A percentile compares a stretch with the other conserved stretches of the same genome.
Conservation (phyloP, 2,329 filamentous ascomycete species). For the Xylariaceae sp. region DNA sequence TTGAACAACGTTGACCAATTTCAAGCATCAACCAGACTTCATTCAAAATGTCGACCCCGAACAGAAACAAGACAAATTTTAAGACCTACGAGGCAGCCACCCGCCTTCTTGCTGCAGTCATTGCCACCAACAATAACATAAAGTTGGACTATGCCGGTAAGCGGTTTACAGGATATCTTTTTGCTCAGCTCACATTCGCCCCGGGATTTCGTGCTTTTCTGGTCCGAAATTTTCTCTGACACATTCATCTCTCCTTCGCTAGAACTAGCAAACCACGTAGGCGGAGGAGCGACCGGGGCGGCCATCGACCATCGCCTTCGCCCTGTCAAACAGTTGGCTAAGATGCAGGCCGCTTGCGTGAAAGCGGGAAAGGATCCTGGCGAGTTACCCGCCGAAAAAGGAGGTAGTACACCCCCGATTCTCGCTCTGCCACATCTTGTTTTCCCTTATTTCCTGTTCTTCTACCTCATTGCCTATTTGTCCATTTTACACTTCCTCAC, state of each 20-base stretch:
- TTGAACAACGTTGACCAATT: neutral
- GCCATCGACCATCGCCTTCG: constrained; percentile 39
- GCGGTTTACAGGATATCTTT: constrained; percentile 25
- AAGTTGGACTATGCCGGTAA: constrained; percentile 61
- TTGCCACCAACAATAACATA: constrained; percentile 48
- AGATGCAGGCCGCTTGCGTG: constrained; percentile 34
- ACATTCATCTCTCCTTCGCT: constrained; percentile 1
- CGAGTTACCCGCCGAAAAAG: constrained; percentile 34
- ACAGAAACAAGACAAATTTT: constrained; percentile 47
- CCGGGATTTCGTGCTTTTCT: neutral
- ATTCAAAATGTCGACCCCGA: constrained; percentile 39
- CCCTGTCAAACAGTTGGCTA: constrained; percentile 38
- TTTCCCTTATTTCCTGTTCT: neutral
- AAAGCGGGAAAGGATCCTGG: constrained; percentile 34
- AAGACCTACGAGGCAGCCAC: constrained; percentile 56
- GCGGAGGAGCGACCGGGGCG: constrained; percentile 34
- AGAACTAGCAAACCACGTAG: constrained; percentile 29
- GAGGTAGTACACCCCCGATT: constrained; percentile 31
- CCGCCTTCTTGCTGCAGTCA: constrained; percentile 57
- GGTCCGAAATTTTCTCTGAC: constrained; percentile 8
- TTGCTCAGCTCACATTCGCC: neutral
- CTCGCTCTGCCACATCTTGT: constrained; percentile 4
- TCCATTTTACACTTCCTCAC: neutral
- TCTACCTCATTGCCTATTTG: neutral
- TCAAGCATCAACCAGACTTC: neutral